These are phyloP conservation scores for Penicillium robsamsonii DNA, from an alignment of 495 filamentous ascomycete genomes.

Conservation along the genomic window DNA sequence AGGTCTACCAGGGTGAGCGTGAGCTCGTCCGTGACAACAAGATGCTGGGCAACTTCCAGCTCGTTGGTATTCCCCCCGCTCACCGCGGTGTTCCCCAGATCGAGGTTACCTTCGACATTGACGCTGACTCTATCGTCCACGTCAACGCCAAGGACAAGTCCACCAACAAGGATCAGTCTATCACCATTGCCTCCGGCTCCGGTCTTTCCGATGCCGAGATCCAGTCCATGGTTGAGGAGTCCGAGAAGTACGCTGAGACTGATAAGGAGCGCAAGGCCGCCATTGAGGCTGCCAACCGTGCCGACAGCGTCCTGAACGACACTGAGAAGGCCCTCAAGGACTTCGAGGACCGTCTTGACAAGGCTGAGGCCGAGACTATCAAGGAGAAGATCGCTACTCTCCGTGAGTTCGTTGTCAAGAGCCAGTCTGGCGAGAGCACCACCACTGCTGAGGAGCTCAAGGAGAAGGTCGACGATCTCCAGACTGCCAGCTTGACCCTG, in stretches of 20 bases:
- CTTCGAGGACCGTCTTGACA: slow-evolving; percentile 92
- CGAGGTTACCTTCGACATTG: slow-evolving; percentile 99
- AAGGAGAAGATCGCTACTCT: slow-evolving; percentile 88
- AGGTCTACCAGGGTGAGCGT: slow-evolving; percentile 99
- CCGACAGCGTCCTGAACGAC: slow-evolving; percentile 93
- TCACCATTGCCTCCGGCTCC: slow-evolving; percentile 97
- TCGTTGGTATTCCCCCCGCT: slow-evolving; percentile 94
- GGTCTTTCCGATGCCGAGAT: slow-evolving; percentile 96
- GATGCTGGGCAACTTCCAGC: slow-evolving; percentile 98
- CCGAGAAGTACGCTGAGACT: slow-evolving; percentile 89
- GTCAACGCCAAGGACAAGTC: slow-evolving; percentile 99
- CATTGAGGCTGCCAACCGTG: slow-evolving; percentile 94
- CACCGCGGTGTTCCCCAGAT: slow-evolving; percentile 97
- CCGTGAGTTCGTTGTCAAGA: slow-evolving; percentile 90
- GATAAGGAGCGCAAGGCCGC: slow-evolving; percentile 97
- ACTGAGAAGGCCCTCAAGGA: slow-evolving; percentile 99
- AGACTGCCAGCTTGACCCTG: slow-evolving; percentile 89
- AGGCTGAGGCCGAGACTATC: slow-evolving; percentile 88
- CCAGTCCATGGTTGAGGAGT: slow-evolving; percentile 93
- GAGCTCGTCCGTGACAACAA: slow-evolving; percentile 99
- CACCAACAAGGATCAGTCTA: slow-evolving; percentile 99
- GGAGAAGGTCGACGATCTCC: slow-evolving; percentile 96
- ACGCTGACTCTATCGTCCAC: slow-evolving; percentile 98
- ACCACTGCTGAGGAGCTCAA: slow-evolving; percentile 89
- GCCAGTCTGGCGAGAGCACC: slow-evolving; percentile 84